Base-by-base conservation (phyloP, 1,284 basidiomycete species). In the Trichosporon sp. region DNA sequence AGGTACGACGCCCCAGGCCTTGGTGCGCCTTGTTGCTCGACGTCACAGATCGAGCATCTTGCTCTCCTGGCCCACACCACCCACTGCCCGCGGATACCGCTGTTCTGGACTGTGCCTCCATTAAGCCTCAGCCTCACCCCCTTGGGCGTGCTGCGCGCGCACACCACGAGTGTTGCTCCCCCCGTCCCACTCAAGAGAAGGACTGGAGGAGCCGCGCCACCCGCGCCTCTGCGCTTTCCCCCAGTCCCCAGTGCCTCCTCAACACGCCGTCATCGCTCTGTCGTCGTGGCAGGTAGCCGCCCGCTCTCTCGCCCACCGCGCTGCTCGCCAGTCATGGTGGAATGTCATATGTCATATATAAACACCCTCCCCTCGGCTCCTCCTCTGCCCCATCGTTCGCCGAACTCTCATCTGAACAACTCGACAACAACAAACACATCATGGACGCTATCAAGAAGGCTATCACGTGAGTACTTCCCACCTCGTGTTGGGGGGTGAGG, bases 371-470 rank as follows among this genome's bases (percentile, higher is more conserved):
- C 10, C 4, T 16, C 7, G 4, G 1, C 4, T 21, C 48, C 5
- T 10, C 51, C 21, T 37, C 35, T 5, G 46, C 46, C 51, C 51
- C 51, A 54, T 54, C 51, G 51, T 54, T 54, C 46, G 14, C 43
- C 14, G 43, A 46, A 48, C 51, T 54, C n/a, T 16, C 16, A 16
- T 21, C 51, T 26, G 51, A 54, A 48, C 54, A 48, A 38, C 5
- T 37, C 35, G 26, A 26, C 26, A 26, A 26, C 56, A 21, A n/a
- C 54, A 56, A 59, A 63, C 16, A 66, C 26, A 68, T 19, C 69
- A 73, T 73, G 72, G 72, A 73, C 54, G 51, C 65, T 21, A 67
- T 73, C 70, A 73, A 73, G 72, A 73, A 73, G 72, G 64, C 65
- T 35, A 66, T 73, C 46, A 65, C 70, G 72, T 73, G 37, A 48